Base-by-base conservation (phyloP, 805 yeast species). In the Torulaspora franciscae region DNA sequence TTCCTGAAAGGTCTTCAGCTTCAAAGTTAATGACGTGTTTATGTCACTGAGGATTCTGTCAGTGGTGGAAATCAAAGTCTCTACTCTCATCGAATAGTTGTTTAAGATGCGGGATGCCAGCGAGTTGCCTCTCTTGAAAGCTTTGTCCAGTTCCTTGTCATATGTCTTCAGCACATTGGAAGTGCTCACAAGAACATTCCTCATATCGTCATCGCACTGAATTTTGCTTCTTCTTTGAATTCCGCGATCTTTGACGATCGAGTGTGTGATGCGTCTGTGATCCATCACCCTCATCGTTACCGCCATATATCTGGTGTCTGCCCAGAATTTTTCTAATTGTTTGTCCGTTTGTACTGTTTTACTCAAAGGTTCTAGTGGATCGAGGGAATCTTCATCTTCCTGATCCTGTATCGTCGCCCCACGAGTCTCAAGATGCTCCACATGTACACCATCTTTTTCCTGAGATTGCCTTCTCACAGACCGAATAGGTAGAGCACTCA, bases 1-100 rank as follows among this genome's bases (percentile, higher is more conserved):
- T 32, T 64, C 67, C 43, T 64, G 66, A 26, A 61, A 59, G 14
- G 59, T 49, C 48, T 65, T 67, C 24, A 83, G 66, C 51, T 81
- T 82, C 48, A 84, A 64, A 8, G 87, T 74, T 34, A 83, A 61
- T 1, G 88, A 80, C 0, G 91, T 83, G 59, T 80, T 84, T 43
- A 84, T 78, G 56, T 83, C 90, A 48, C 87, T 83, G 46, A 81
- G 76, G 8, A 83, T 74, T 50, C 90, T 68, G 63, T 83, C 89
- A 41, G 84, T 78, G 29, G 73, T 69, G 11, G 82, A 78, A 37
- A 83, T 66, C 44, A 82, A 58, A 40, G 76, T 79, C 55, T 83
- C 89, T 32, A 82, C 73, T 57, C 71, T 72, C 44, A 73, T 72
- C 0, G 82, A 75, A 48, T 74, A 73, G 42, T 72, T 51, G 62